Percentiles rank a stretch among this genome's conserved stretches.
These are phyloP conservation scores for Pythium brachiatum DNA, from an alignment of 352 stramenopile genomes.

Conservation along the genomic window DNA sequence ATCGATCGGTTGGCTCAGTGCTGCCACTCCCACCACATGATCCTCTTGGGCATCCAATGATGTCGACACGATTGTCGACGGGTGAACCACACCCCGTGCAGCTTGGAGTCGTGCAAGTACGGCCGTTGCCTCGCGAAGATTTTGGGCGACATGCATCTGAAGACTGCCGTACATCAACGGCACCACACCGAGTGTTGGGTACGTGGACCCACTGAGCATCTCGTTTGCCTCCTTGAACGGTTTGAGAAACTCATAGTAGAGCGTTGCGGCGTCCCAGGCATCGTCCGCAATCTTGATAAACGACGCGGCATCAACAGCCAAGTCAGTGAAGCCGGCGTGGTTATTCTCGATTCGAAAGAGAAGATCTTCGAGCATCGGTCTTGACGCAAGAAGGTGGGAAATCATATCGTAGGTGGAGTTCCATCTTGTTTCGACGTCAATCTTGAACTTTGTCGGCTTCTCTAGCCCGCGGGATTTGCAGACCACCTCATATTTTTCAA, in stretches of 20 bases:
- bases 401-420: constrained; percentile 9
- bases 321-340: neutral
- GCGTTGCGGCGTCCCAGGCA: neutral
- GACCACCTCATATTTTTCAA: neutral
- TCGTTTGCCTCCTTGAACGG: neutral
- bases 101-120: no score
- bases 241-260: neutral
- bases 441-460: neutral
- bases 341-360: neutral
- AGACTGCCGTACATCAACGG: neutral
- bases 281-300: neutral
- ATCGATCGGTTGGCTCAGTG: no score
- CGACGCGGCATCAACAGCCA: neutral
- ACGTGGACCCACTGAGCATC: neutral
- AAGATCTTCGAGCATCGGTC: neutral
- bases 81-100: no score
- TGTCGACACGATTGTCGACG: no score
- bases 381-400: neutral
- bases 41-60: no score
- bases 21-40: no score
- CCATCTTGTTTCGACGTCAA: neutral
- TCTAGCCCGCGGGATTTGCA: neutral
- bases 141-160: no score
- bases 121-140: no score
- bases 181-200: neutral